These are phyloP conservation scores for Populus hybrid DNA, from an alignment of 441 rosid genomes.

Conservation along the genomic window DNA sequence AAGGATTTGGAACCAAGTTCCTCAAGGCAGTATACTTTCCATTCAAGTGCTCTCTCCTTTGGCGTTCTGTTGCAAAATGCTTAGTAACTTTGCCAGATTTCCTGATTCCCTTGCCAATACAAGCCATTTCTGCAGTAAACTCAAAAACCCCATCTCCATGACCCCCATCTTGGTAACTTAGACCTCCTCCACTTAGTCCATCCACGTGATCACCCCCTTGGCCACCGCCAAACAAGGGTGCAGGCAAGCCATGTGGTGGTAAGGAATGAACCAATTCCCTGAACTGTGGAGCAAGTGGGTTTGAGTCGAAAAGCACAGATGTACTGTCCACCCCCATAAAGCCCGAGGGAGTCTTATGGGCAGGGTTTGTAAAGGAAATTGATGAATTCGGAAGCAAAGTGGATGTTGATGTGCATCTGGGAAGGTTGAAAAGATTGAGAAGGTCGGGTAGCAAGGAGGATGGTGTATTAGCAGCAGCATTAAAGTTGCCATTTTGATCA, in stretches of 20 bases:
- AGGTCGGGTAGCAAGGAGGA: conserved; percentile 54
- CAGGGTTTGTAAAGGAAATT: conserved; percentile 37
- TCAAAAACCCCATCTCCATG: conserved; percentile 43
- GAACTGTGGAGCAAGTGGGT: conserved; percentile 63
- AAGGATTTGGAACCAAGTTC: conserved; percentile 74
- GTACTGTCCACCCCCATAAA: conserved; percentile 28
- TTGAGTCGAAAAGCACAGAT: conserved; percentile 47
- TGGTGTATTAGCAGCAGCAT: conserved; percentile 23
- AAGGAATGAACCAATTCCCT: conserved; percentile 50
- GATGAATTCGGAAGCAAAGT: conserved; percentile 42
- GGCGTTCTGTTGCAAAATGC: conserved; percentile 70
- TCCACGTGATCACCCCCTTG: conserved; percentile 26
- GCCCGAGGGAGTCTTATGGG: conserved; percentile 17
- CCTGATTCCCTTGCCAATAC: conserved; percentile 39
- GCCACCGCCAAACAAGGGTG: conserved; percentile 14
- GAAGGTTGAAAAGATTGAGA: conserved; percentile 59
- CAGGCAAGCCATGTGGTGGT: conserved; percentile 28
- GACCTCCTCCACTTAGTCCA: conserved; percentile 29
- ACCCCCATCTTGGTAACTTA: conserved; percentile 31
- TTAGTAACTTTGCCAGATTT: conserved; percentile 47
- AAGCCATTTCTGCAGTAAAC: conserved; percentile 49
- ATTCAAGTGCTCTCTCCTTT: conserved; percentile 65
- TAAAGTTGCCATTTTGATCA: conserved; percentile 27
- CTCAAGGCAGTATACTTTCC: conserved; percentile 52
- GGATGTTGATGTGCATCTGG: conserved; percentile 32